Percentiles rank a stretch among this genome's conserved stretches.
phyloP scores from a whole-genome alignment of 805 yeast species.

The Wickerhamomyces bisporus region DNA sequence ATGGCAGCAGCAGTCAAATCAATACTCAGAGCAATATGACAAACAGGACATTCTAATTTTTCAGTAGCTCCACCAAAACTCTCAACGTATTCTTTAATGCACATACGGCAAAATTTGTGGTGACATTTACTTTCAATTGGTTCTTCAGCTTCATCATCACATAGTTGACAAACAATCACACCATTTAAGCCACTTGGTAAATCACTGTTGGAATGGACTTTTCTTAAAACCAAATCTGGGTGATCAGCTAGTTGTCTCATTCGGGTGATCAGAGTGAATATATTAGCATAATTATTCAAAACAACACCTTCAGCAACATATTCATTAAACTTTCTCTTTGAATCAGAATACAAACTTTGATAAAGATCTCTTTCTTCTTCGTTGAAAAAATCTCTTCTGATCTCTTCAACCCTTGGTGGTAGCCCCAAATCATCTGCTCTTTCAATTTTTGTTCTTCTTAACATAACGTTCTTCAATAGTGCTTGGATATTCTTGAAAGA shows the following conservation, averaged over 20 bases:
- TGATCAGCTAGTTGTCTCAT: constrained; percentile 99
- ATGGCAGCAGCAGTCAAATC: constrained; percentile 85
- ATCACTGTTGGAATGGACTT: constrained; percentile 41
- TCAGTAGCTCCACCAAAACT: constrained; percentile 58
- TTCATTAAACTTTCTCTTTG: constrained; percentile 81
- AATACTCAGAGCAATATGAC: constrained; percentile 89
- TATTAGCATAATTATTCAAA: constrained; percentile 92
- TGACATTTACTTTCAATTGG: constrained; percentile 94
- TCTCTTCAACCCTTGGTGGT: constrained; percentile 92
- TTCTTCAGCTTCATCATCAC: constrained; percentile 98
- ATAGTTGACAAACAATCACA: constrained; percentile 76
- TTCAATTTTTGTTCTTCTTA: constrained; percentile 91
- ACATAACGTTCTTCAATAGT: constrained; percentile 74
- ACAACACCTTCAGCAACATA: constrained; percentile 97
- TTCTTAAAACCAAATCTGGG: constrained; percentile 87
- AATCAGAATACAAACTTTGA: constrained; percentile 79
- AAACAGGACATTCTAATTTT: constrained; percentile 85
- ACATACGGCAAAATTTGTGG: constrained; percentile 88
- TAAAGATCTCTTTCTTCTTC: constrained; percentile 94
- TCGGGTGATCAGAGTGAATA: constrained; percentile 90
- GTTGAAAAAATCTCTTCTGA: constrained; percentile 82
- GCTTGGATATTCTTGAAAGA: constrained; percentile 76
- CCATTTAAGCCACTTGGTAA: constrained; percentile 31
- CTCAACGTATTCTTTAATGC: constrained; percentile 86
- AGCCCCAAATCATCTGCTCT: constrained; percentile 96